Conservation (phyloP, 352 stramenopile genomes). For the Pythium guiyangense region DNA sequence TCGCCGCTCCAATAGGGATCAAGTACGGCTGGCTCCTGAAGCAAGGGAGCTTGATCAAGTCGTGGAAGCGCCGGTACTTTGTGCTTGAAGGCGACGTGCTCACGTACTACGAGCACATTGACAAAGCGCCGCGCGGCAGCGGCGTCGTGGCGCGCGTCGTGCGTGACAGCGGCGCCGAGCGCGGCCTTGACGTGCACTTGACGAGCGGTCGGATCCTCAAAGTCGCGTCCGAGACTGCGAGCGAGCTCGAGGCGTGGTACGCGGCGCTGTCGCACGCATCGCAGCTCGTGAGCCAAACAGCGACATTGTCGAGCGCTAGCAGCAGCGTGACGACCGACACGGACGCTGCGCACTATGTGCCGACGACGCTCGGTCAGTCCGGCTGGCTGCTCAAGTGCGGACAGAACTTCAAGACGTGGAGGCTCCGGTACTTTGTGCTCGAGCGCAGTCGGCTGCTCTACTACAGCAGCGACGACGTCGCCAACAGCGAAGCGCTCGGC, state of each 20-base stretch:
- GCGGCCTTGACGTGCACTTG: conserved; percentile 35
- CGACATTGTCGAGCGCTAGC: conserved; percentile 12
- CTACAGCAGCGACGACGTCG: conserved; percentile 25
- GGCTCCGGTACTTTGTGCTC: conserved; percentile 74
- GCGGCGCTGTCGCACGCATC: conserved; percentile 21
- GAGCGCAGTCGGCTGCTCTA: conserved; percentile 63
- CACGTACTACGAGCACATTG: conserved; percentile 47
- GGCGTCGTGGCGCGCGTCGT: conserved; percentile 49
- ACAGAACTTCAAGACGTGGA: conserved; percentile 83
- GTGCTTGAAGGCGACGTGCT: conserved; percentile 44
- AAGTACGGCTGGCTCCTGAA: conserved; percentile 68
- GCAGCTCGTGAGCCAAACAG: conserved; percentile 9
- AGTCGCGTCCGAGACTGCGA: conserved; percentile 34
- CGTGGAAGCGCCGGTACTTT: conserved; percentile 74
- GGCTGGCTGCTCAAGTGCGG: conserved; percentile 83
- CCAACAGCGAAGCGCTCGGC: conserved; percentile 38
- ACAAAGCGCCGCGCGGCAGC: conserved; percentile 26
- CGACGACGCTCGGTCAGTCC: conserved; percentile 5
- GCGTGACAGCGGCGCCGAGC: conserved; percentile 21
- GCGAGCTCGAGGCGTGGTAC: conserved; percentile 53
- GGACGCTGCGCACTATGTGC: too few relatives aligned
- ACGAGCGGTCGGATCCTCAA: conserved; percentile 42
- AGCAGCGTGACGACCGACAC: too few relatives aligned
- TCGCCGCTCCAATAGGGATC: background rate
- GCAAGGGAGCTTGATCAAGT: conserved; percentile 33